Evolutionary conservation across 2,329 filamentous ascomycete species (phyloP), one percentile per base, ranked within the genome.

Genomic region (Dactylellina cionopaga): DNA sequence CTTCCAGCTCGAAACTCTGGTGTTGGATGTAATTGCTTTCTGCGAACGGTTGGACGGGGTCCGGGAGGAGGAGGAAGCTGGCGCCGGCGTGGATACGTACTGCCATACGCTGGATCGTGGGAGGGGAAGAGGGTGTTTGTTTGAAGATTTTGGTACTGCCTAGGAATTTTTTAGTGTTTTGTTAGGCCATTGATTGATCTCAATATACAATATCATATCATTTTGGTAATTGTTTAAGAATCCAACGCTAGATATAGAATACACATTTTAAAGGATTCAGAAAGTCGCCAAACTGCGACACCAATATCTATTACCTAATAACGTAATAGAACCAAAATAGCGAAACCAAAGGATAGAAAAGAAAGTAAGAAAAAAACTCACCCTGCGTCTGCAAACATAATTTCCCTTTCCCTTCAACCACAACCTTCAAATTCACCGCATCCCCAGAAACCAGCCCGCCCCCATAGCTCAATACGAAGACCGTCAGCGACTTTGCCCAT

Each of bases 71-170:
- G 77, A 88, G 89, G 11, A 90, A 82, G 0, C 84, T 85, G 5
- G 83, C 86, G 19, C 80, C 82, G 11, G 82, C 76, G 22, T 83
- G 81, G 56, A 90, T 81, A 2, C 80, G 79, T 29, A 86, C 84
- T 10, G 81, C 79, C 68, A 90, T 80, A 0, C 79, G 82, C 79
- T 90, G 89, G 17, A 84, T 83, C 1, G 88, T 90, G 46, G 86
- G 79, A 10, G 86, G 80, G 41, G 85, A 82, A 33, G 81, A 81
- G 60, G 83, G 82, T 49, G 86, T 80, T 0, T 92, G 90, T 79
- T 95, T 96, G 85, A 96, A 98, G 77, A 99, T 88, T 82, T 98
- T 99, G 71, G 95, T 98, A 81, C 92, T 92, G 56, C 94, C 94
- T 83, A 88, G 86, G 0, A 85, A 25, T 43, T 31, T 39, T n/a